Conservation (phyloP, 1,139 yeast genomes). For the Scheffersomyces insectosa region DNA sequence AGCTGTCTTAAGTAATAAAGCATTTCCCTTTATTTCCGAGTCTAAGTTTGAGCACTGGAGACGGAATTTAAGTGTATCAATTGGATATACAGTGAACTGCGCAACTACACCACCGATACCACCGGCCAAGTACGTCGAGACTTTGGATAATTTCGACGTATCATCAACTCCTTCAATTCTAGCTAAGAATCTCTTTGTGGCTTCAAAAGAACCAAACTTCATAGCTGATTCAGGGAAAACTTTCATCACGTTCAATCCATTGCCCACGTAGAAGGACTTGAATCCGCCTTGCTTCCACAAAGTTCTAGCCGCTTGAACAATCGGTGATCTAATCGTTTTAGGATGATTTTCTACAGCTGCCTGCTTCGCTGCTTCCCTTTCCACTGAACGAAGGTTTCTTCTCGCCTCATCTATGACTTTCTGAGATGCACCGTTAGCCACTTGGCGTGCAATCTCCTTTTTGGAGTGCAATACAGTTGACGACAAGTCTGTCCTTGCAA, state of each 20-base stretch:
- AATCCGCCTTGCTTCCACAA: constrained; percentile 89
- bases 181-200: constrained; percentile 78
- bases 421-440: constrained; percentile 36
- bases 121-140: constrained; percentile 87
- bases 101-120: constrained; percentile 95
- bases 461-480: constrained; percentile 67
- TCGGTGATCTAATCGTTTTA: constrained; percentile 60
- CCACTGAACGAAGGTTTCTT: constrained; percentile 27
- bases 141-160: constrained; percentile 67
- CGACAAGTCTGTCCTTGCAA: constrained; percentile 84
- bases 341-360: constrained; percentile 20
- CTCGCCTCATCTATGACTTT: constrained; percentile 41
- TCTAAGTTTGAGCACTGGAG: constrained; percentile 76
- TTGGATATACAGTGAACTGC: constrained; percentile 90
- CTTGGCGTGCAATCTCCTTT: constrained; percentile 46
- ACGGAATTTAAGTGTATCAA: constrained; percentile 91
- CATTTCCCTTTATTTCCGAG: constrained; percentile 58
- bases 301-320: constrained; percentile 76
- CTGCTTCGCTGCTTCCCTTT: constrained; percentile 14
- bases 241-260: constrained; percentile 88
- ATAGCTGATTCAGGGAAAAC: constrained; percentile 98
- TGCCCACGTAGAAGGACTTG: constrained; percentile 87
- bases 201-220: constrained; percentile 94
- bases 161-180: constrained; percentile 75
- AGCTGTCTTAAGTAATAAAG: constrained; percentile 65